phyloP scores from a whole-genome alignment of 2,329 filamentous ascomycete genomes.

The Cercospora berteroae region DNA sequence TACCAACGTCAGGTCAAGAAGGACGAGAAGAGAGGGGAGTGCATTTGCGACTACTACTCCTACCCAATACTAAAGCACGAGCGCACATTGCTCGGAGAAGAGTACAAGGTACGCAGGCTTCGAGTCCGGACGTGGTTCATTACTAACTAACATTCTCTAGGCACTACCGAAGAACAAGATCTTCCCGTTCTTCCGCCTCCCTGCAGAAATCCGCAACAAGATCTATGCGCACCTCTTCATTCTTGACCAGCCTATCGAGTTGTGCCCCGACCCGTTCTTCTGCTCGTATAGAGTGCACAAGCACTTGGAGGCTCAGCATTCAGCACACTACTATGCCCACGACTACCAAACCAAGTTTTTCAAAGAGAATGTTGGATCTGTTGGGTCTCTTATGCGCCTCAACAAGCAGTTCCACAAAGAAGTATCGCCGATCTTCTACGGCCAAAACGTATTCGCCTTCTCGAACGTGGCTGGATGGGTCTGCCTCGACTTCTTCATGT shows the following conservation, averaged over 20 bases:
- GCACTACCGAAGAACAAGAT: neutral
- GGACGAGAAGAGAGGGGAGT: neutral
- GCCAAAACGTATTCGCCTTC: neutral
- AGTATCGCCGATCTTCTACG: neutral
- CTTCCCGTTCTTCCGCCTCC: constrained; percentile 6
- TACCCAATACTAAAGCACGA: neutral
- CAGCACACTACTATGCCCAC: neutral
- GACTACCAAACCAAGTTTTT: neutral
- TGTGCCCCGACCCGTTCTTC: constrained; percentile 4
- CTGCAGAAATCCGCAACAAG: constrained; percentile 9
- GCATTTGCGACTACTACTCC: neutral
- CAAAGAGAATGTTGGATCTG: neutral
- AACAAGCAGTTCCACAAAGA: neutral
- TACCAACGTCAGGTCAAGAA: neutral
- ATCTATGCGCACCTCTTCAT: constrained; percentile 5
- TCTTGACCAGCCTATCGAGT: constrained; percentile 5
- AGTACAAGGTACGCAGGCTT: neutral
- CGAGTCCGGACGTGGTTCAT: too few species aligned
- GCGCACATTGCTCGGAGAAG: neutral
- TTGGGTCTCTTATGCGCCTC: neutral
- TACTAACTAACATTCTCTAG: neutral
- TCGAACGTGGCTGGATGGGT: neutral
- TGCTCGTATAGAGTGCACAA: neutral
- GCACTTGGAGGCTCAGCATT: neutral
- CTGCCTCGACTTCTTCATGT: neutral